Evolutionary conservation across 768 basidiomycete genomes (phyloP), one percentile per base, ranked within the genome.

Genomic region (Pisolithus tinctorius): DNA sequence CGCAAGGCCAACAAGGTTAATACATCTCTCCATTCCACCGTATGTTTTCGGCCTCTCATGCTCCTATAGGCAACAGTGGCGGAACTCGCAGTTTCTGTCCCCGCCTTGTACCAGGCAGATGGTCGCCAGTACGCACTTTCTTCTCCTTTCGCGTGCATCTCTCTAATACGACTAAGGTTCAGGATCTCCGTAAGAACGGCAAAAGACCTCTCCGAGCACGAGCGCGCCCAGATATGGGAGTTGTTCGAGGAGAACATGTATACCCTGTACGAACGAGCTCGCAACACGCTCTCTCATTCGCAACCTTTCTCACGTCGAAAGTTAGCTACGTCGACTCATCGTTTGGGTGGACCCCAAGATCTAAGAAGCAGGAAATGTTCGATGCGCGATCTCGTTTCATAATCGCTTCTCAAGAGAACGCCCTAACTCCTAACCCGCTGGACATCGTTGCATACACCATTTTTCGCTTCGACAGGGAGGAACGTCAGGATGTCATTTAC

Each of bases 381-480:
- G 60, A 83, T 59, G 42, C 59, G 1, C 62, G 72, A 29, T 82
- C 84, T 42, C 80, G 88, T 17, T 88, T 83, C 62, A 61, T 88
- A 49, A 52, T 87, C 23, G 70, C 76, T 6, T 53, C 47, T 25
- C 55, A 49, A 25, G 14, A 41, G 27, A 53, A 60, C 59, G 14
- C 53, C 37, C 31, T 11, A 13, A 29, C 55, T 57, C 47, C 56
- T 51, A 11, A 42, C 38, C 40, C 31, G 45, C 75, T 23, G 54
- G 70, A 49, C 4, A 16, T 70, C 3, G 47, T 67, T 16, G 77
- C 71, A 8, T 79, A 70, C 58, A 56, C 74, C 14, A 80, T 81
- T 68, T 90, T 91, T 62, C 80, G 88, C 1, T 92, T 92, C 53
- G 88, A 90, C 50, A 61, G 69, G 27, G 90, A 92, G 55, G 73